Base-by-base conservation (phyloP, 139 green algal species). In the Coelastrella sp. region DNA sequence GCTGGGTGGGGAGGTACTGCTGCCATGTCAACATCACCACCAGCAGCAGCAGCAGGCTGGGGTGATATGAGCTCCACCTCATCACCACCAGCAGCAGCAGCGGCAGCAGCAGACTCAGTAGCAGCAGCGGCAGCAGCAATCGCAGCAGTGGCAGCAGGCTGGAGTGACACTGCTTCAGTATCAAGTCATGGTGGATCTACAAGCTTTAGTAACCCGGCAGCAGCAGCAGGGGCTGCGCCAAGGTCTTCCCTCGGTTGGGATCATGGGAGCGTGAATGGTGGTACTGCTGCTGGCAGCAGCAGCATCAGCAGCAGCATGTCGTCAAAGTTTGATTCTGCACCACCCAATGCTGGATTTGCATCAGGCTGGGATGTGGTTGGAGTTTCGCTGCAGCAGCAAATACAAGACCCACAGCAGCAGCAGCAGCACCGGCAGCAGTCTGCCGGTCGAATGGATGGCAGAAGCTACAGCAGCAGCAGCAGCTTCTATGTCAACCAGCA, bases 401-500 rank as follows among this genome's bases (percentile, higher is more conserved):
- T 7, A 19, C 15, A 30, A 8, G 5, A 63, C 5, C 53, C 19
- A 2, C 53, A n/a, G 17, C 17, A 32, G 53, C 53, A n/a, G 17
- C 53, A 64, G 53, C 17, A 27, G 53, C 53, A n/a, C 45, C 11
- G 15, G 45, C 11, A 57, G 15, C 11, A 13, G 45, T 57, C 53
- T 64, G 53, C 5, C 30, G 53, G 53, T 21, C 2, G 53, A 9
- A 9, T n/a, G 53, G 21, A 43, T 69, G 19, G 35, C 67, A 76
- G 67, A 35, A 53, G 67, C 67, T 57, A 37, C 67, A 76, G 37
- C 67, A 43, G n/a, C 64, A 73, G 64, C 64, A 73, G 64, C 64
- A 48, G 64, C 25, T 9, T 4, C 27, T n/a, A 51, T 15, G 37
- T 5, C 21, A 64, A 9, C 53, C 53, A 64, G 34, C 67, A 76